A percentile compares a stretch with the other conserved stretches of the same genome.
Evolutionary conservation across 768 basidiomycete species (phyloP).

Genomic region (Lentinula boryana): DNA sequence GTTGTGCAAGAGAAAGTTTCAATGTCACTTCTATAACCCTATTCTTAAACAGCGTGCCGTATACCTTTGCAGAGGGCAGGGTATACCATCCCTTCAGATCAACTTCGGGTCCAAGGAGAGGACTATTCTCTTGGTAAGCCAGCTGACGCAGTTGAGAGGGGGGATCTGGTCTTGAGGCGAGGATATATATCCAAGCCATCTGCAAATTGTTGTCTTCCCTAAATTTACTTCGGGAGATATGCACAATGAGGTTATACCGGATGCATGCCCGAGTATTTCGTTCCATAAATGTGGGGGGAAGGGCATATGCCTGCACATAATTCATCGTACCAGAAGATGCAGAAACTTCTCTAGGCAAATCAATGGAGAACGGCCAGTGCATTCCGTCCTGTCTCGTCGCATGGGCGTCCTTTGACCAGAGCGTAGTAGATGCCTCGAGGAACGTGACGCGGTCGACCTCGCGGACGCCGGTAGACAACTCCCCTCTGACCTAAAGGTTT

Average conservation of each 20-base stretch:
- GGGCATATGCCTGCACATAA: slow-evolving; percentile 3
- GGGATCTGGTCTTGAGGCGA: slow-evolving; percentile 23
- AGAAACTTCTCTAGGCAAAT: background rate
- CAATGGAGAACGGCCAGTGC: slow-evolving; percentile 4
- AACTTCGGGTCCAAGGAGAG: slow-evolving; percentile 27
- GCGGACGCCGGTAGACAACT: background rate
- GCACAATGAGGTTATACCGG: slow-evolving; percentile 27
- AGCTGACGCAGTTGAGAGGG: slow-evolving; percentile 27
- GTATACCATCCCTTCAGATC: slow-evolving; percentile 37
- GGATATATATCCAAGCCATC: slow-evolving; percentile 25
- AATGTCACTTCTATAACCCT: slow-evolving; percentile 21
- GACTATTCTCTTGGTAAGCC: slow-evolving; percentile 26
- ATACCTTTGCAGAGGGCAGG: slow-evolving; percentile 17
- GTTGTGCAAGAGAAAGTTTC: slow-evolving; percentile 33
- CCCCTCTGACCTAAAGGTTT: slow-evolving; percentile 1
- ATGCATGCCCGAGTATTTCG: slow-evolving; percentile 29
- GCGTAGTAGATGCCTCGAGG: background rate
- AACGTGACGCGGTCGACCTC: slow-evolving; percentile 1
- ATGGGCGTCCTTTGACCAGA: slow-evolving; percentile 6
- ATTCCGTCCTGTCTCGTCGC: background rate
- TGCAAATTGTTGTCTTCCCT: slow-evolving; percentile 26
- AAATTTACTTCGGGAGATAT: slow-evolving; percentile 25
- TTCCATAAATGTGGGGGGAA: slow-evolving; percentile 34
- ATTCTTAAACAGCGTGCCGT: slow-evolving; percentile 22
- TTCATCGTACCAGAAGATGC: slow-evolving; percentile 5